Evolutionary conservation across 2,329 filamentous ascomycete species (phyloP).

Genomic region (Epichloe brachyelytri): DNA sequence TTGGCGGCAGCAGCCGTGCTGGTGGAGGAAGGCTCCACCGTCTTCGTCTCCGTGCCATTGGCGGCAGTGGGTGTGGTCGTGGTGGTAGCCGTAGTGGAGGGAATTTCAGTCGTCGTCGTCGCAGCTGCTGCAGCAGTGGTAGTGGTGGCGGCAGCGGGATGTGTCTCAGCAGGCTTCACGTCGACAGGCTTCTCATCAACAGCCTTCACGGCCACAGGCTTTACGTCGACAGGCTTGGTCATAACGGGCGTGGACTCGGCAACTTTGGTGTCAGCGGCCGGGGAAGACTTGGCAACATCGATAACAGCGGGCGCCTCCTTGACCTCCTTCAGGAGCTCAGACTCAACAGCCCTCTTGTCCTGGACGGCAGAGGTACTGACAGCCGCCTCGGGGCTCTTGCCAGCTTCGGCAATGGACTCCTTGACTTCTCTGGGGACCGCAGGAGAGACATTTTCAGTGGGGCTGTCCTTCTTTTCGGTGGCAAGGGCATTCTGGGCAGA

Average conservation of each 20-base stretch:
- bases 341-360: conserved; percentile 64
- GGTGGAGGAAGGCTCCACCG: conserved; percentile 6
- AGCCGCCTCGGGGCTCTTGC: conserved; percentile 56
- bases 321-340: conserved; percentile 57
- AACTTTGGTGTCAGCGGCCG: conserved; percentile 9
- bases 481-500: conserved; percentile 36
- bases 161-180: neutral
- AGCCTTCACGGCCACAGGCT: neutral
- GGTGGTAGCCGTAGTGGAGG: conserved; percentile 7
- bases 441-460: conserved; percentile 31
- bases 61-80: conserved; percentile 9
- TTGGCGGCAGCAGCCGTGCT: neutral
- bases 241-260: conserved; percentile 10
- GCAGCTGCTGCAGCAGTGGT: too few relatives aligned
- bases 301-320: conserved; percentile 25
- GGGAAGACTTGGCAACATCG: conserved; percentile 14
- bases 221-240: conserved; percentile 8
- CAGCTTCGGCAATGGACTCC: conserved; percentile 44
- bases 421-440: conserved; percentile 44
- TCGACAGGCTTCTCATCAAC: neutral
- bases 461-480: conserved; percentile 28
- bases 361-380: conserved; percentile 53
- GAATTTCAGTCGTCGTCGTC: conserved; percentile 5
- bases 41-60: conserved; percentile 13
- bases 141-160: neutral